Percentiles rank a stretch among this genome's conserved stretches.
These are phyloP conservation scores for Colletotrichum ledebouriae DNA, from an alignment of 2,329 filamentous ascomycete species.

Conservation along the genomic window DNA sequence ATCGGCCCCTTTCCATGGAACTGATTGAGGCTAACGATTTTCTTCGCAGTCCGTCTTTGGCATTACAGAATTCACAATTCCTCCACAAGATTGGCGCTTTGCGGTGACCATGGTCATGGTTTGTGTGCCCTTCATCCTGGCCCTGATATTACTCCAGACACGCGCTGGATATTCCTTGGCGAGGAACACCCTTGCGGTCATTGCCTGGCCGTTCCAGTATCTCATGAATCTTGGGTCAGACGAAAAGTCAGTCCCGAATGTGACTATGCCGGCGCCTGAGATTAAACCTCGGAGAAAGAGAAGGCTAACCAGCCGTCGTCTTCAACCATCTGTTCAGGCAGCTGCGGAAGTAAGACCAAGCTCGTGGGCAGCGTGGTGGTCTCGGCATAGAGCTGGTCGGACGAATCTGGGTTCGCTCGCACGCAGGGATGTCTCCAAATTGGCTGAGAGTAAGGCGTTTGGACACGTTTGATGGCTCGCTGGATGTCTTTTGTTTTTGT, in stretches of 20 bases:
- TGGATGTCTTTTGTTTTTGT: not conserved
- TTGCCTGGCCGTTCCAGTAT: conserved; percentile 27
- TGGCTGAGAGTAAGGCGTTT: not conserved
- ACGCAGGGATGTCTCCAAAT: not conserved
- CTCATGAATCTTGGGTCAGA: not conserved
- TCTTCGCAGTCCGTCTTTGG: conserved; percentile 64
- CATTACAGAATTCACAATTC: conserved; percentile 61
- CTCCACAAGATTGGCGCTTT: conserved; percentile 60
- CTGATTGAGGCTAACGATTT: conserved; percentile 4
- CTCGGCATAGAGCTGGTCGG: not conserved
- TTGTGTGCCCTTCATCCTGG: conserved; percentile 64
- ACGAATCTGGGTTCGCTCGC: not conserved
- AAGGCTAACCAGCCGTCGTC: conserved; percentile 34
- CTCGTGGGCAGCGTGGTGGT: conserved; percentile 19
- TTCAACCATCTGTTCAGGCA: not conserved
- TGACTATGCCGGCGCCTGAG: conserved; percentile 19
- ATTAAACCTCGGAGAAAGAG: conserved; percentile 40
- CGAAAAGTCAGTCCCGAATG: not conserved
- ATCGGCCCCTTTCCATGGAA: not conserved
- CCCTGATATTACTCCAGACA: conserved; percentile 61
- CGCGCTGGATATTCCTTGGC: conserved; percentile 48
- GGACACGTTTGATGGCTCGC: not conserved
- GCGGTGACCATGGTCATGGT: conserved; percentile 75
- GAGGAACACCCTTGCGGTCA: conserved; percentile 15
- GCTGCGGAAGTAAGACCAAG: not conserved